Percentiles rank a stretch among this genome's conserved stretches.
These are phyloP conservation scores for Lactifluus subvellereus DNA, from an alignment of 768 basidiomycete species.

Conservation along the genomic window DNA sequence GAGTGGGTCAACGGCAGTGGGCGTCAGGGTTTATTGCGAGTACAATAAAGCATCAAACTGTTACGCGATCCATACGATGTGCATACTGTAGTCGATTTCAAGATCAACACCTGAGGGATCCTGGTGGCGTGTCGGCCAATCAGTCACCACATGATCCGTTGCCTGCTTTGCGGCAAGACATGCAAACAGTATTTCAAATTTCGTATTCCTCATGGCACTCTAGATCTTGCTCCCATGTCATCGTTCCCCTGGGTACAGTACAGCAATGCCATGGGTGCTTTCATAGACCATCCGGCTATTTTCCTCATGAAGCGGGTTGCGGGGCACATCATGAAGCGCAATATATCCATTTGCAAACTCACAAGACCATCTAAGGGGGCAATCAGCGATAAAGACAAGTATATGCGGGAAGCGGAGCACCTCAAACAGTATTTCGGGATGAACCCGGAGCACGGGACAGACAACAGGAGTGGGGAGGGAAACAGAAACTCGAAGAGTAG, in stretches of 20 bases:
- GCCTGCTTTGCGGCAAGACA: not conserved
- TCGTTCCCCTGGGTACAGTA: not conserved
- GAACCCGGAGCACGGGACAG: constrained; percentile 61
- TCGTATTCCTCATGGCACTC: not conserved
- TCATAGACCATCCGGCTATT: not conserved
- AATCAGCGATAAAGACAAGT: constrained; percentile 62
- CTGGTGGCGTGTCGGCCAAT: not conserved
- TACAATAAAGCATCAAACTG: not conserved
- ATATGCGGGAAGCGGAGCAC: constrained; percentile 41
- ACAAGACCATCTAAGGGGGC: constrained; percentile 47
- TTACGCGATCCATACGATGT: constrained; percentile 7
- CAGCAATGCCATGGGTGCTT: not conserved
- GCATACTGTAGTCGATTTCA: constrained; percentile 6
- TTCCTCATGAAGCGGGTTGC: not conserved
- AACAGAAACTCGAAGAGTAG: constrained; percentile 65
- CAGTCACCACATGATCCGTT: constrained; percentile 12
- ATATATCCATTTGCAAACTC: constrained; percentile 43
- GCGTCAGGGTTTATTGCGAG: not conserved
- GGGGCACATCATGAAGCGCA: constrained; percentile 32
- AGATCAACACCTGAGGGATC: not conserved
- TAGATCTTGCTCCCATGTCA: not conserved
- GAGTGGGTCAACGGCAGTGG: not conserved
- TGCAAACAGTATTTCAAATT: not conserved
- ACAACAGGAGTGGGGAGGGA: constrained; percentile 59
- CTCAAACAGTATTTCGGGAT: constrained; percentile 41